phyloP scores from a whole-genome alignment of 2,329 filamentous ascomycete genomes.

The Didymellaceae sp. region DNA sequence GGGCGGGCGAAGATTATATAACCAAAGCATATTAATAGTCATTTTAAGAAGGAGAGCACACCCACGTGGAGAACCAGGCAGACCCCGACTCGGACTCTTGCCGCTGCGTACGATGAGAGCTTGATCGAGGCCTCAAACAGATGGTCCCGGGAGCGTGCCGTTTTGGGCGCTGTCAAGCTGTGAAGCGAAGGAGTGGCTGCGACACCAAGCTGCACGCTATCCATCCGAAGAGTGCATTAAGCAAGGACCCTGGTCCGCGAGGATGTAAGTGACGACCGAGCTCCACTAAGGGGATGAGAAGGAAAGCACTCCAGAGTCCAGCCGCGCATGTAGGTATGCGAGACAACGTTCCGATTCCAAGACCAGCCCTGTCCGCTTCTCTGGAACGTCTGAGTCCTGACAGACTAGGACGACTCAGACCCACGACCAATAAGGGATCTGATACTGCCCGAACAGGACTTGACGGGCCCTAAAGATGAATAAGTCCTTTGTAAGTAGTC shows the following conservation, averaged over 20 bases:
- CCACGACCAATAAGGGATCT: slow-evolving; percentile 26
- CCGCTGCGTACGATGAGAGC: slow-evolving; percentile 43
- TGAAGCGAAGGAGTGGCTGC: slow-evolving; percentile 47
- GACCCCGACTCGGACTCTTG: slow-evolving; percentile 44
- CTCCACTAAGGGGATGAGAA: slow-evolving; percentile 28
- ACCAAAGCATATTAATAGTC: slow-evolving; percentile 37
- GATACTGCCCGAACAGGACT: slow-evolving; percentile 24
- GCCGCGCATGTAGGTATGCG: slow-evolving; percentile 41
- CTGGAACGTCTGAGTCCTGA: slow-evolving; percentile 35
- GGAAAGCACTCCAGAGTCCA: slow-evolving; percentile 33
- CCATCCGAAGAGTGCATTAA: slow-evolving; percentile 38
- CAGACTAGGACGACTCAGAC: slow-evolving; percentile 13
- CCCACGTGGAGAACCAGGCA: slow-evolving; percentile 46
- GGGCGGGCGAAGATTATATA: slow-evolving; percentile 37
- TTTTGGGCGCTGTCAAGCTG: slow-evolving; percentile 49
- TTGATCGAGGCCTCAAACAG: slow-evolving; percentile 49
- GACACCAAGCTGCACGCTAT: slow-evolving; percentile 42
- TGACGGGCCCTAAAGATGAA: slow-evolving; percentile 37
- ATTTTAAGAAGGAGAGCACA: slow-evolving; percentile 39
- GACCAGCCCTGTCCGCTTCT: slow-evolving; percentile 29
- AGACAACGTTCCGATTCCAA: slow-evolving; percentile 35
- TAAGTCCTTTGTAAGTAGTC: slow-evolving; percentile 27
- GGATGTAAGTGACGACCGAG: slow-evolving; percentile 39
- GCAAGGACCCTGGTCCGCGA: slow-evolving; percentile 34
- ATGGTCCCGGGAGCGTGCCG: slow-evolving; percentile 48